Evolutionary conservation across 1,284 basidiomycete species (phyloP).

Genomic region (Puccinia triticina): DNA sequence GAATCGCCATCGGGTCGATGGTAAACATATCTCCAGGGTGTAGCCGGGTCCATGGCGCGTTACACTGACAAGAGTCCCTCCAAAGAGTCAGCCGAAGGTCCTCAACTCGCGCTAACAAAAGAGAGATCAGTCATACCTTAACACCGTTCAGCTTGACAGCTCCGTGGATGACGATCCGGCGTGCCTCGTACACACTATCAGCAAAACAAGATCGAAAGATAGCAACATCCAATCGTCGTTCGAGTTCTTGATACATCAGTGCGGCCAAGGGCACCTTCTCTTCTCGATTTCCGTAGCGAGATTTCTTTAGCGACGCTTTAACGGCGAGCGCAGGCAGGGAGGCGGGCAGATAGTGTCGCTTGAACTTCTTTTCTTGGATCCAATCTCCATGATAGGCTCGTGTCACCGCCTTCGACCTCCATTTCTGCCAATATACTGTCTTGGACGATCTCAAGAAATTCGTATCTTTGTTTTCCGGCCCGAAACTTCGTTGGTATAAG

Average conservation of each 20-base stretch:
- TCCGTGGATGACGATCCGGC: slow-evolving; percentile 82
- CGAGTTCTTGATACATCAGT: slow-evolving; percentile 90
- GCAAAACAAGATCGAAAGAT: slow-evolving; percentile 91
- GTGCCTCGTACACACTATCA: slow-evolving; percentile 84
- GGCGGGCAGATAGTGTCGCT: slow-evolving; percentile 88
- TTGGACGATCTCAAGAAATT: slow-evolving; percentile 68
- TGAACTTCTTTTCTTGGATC: slow-evolving; percentile 89
- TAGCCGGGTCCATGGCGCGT: slow-evolving; percentile 83
- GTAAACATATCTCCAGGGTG: slow-evolving; percentile 93
- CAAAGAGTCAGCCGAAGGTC: not conserved
- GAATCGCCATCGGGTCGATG: slow-evolving; percentile 78
- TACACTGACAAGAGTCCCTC: slow-evolving; percentile 66
- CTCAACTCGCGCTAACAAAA: not conserved
- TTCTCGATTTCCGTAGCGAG: slow-evolving; percentile 62
- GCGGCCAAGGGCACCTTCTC: slow-evolving; percentile 71
- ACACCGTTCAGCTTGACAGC: slow-evolving; percentile 86
- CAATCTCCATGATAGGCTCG: slow-evolving; percentile 95
- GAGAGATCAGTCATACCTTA: slow-evolving; percentile 65
- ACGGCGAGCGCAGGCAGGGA: slow-evolving; percentile 83
- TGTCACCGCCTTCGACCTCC: slow-evolving; percentile 83
- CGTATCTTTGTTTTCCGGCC: slow-evolving; percentile 64
- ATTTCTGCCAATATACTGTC: slow-evolving; percentile 89
- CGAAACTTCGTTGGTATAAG: slow-evolving; percentile 70
- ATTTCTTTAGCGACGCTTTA: slow-evolving; percentile 61
- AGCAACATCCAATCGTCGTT: slow-evolving; percentile 87